Conservation (phyloP, 2,329 filamentous ascomycete species). For the Phaeoacremonium minimum region DNA sequence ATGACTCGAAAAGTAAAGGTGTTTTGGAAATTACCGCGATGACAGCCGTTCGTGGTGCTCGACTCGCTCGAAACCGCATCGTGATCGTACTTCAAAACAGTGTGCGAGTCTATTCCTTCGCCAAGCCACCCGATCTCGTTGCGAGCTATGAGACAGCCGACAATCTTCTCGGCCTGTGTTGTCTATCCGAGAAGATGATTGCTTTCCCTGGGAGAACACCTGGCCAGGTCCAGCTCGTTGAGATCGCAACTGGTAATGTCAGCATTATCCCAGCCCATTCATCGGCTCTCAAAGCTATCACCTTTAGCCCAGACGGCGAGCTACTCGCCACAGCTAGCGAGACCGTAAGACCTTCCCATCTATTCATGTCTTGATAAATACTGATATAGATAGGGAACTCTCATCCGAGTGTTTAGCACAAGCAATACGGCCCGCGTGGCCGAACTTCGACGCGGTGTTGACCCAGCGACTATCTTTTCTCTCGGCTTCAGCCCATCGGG, state of each 20-base stretch:
- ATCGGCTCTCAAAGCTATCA: constrained; percentile 71
- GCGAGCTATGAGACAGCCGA: constrained; percentile 80
- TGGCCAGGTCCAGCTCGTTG: constrained; percentile 86
- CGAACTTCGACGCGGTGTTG: constrained; percentile 84
- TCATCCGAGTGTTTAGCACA: constrained; percentile 82
- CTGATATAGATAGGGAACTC: constrained; percentile 58
- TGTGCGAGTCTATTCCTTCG: constrained; percentile 76
- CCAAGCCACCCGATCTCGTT: constrained; percentile 64
- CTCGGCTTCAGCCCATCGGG: constrained; percentile 83
- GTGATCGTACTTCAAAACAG: constrained; percentile 79
- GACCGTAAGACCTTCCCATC: constrained; percentile 39
- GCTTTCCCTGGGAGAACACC: constrained; percentile 83
- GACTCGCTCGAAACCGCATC: constrained; percentile 71
- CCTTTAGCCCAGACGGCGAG: constrained; percentile 74
- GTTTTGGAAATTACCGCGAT: constrained; percentile 77
- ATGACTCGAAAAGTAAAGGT: constrained; percentile 71
- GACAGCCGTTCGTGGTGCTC: constrained; percentile 75
- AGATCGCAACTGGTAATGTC: constrained; percentile 73
- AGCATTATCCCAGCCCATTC: constrained; percentile 92
- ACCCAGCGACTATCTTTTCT: constrained; percentile 82
- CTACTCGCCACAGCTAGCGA: constrained; percentile 88
- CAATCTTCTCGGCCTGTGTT: constrained; percentile 78
- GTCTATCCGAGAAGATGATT: constrained; percentile 67
- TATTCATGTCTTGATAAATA: not conserved
- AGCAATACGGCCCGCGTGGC: constrained; percentile 74